Percentiles rank a stretch among this genome's conserved stretches.
Evolutionary conservation across 2,329 filamentous ascomycete genomes (phyloP).

Genomic region (Onygena corvina): DNA sequence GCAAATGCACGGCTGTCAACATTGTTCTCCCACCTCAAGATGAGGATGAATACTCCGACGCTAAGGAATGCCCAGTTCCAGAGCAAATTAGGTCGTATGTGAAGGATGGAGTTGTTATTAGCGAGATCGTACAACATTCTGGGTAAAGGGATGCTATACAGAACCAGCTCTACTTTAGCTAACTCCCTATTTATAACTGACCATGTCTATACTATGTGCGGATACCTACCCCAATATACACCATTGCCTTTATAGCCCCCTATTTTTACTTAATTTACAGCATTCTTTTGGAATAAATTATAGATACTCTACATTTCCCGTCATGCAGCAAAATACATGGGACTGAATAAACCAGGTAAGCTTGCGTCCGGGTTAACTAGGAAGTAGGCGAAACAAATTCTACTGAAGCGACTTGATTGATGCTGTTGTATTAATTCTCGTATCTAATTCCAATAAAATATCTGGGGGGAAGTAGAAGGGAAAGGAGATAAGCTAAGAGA

Average conservation of each 20-base stretch:
- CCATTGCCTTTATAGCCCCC: neutral
- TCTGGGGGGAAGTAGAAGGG: neutral
- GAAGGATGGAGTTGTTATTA: slow-evolving; percentile 66
- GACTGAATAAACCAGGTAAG: too few species aligned
- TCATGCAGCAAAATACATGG: too few species aligned
- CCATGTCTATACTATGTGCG: neutral
- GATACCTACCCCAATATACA: neutral
- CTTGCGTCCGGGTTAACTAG: too few species aligned
- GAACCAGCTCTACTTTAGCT: neutral
- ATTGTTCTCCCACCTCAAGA: slow-evolving; percentile 64
- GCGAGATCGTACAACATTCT: slow-evolving; percentile 90
- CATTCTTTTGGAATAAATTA: too few species aligned
- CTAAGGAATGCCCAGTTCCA: slow-evolving; percentile 73
- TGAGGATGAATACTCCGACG: slow-evolving; percentile 60
- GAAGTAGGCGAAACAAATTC: too few species aligned
- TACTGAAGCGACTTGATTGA: too few species aligned
- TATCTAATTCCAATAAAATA: too few species aligned
- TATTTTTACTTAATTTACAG: neutral
- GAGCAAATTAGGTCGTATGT: slow-evolving; percentile 77
- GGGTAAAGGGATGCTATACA: slow-evolving; percentile 24
- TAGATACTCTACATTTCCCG: too few species aligned
- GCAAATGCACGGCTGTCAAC: slow-evolving; percentile 79
- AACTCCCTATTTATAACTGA: neutral
- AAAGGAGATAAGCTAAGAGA: neutral
- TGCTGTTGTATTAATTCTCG: too few species aligned